These are phyloP conservation scores for Ceraceosorus bombacis DNA, from an alignment of 1,284 basidiomycete species.

Conservation along the genomic window DNA sequence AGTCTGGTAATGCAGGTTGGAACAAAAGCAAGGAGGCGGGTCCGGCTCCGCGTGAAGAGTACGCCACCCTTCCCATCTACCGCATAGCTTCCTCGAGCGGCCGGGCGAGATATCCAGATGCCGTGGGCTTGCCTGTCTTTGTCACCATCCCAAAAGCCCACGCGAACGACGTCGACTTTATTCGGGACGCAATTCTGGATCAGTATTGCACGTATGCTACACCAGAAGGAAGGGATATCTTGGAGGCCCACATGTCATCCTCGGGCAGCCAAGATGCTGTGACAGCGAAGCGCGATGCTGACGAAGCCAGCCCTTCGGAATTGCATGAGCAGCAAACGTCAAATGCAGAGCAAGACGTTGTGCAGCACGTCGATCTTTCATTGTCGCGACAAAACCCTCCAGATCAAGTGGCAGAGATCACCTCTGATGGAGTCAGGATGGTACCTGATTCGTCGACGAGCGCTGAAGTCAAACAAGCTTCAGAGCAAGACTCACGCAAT, in stretches of 20 bases:
- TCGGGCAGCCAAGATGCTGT: no score
- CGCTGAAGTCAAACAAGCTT: no score
- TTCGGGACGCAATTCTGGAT: conserved; percentile 22
- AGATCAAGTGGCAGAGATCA: no score
- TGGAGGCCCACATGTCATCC: background rate
- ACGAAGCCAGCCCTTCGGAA: no score
- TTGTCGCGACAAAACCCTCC: no score
- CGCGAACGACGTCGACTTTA: conserved; percentile 20
- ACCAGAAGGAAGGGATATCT: conserved; percentile 10
- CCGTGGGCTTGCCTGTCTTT: conserved; percentile 42
- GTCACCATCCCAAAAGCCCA: conserved; percentile 28
- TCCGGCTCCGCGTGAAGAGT: conserved; percentile 16
- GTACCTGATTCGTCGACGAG: no score
- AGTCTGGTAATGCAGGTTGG: background rate
- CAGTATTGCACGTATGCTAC: conserved; percentile 27
- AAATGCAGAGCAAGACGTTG: no score
- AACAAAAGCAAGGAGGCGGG: background rate
- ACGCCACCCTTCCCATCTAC: conserved; percentile 37
- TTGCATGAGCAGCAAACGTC: no score
- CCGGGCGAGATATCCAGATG: conserved; percentile 10
- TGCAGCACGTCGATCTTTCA: no score
- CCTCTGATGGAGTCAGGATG: no score
- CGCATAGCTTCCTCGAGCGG: conserved; percentile 12
- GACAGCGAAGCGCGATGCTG: no score
- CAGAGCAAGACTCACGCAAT: no score